phyloP scores from a whole-genome alignment of 441 rosid species.

The Populus hybrid region DNA sequence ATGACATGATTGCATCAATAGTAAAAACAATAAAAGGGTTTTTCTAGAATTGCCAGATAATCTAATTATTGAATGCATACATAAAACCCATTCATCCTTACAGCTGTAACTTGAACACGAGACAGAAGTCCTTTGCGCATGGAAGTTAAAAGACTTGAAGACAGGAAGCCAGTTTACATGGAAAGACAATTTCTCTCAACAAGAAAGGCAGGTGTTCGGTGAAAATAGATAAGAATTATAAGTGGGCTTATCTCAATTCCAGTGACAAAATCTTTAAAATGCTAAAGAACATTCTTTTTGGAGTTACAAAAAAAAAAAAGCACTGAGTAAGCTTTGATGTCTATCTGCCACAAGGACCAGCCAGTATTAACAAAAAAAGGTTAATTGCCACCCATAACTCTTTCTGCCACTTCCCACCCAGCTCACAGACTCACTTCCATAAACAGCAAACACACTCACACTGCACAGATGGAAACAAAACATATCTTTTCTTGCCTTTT shows the following conservation, averaged over 20 bases:
- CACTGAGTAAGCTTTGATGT: not conserved
- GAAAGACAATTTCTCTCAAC: not conserved
- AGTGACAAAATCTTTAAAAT: conserved; percentile 1
- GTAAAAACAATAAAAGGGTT: not conserved
- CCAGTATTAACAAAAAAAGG: not conserved
- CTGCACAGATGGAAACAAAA: conserved; percentile 19
- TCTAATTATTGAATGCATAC: not conserved
- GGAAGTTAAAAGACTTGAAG: not conserved
- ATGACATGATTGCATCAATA: not conserved
- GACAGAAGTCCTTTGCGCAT: not conserved
- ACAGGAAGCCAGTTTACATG: not conserved
- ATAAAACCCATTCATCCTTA: not conserved
- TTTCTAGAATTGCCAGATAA: not conserved
- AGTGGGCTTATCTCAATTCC: not conserved
- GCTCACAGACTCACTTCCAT: conserved; percentile 15
- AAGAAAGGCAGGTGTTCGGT: not conserved
- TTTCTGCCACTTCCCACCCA: conserved; percentile 23
- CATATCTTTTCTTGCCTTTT: conserved; percentile 30
- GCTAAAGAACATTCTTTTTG: not conserved
- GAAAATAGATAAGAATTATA: not conserved
- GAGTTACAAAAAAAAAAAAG: not conserved
- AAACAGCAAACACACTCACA: conserved; percentile 14
- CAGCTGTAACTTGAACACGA: conserved; percentile 4
- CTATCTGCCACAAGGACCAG: not conserved
- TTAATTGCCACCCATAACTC: not conserved